phyloP scores from a whole-genome alignment of 179 eudicot genomes.

The Drosera spatulata region DNA sequence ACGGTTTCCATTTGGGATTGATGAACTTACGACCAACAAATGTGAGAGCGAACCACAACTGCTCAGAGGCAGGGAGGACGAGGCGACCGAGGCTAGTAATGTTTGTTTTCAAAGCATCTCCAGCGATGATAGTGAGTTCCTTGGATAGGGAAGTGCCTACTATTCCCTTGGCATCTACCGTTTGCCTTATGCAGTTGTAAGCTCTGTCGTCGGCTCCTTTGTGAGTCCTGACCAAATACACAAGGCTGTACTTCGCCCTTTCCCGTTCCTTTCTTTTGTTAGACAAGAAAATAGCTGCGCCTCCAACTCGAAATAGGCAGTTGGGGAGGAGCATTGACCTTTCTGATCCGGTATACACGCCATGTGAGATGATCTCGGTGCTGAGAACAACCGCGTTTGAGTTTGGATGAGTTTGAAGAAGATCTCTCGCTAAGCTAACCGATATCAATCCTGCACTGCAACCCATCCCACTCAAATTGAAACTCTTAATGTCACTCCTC shows the following conservation, averaged over 20 bases:
- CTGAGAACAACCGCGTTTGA: too few relatives aligned
- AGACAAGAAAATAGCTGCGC: constrained; percentile 37
- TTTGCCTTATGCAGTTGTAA: constrained; percentile 44
- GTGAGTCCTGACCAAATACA: constrained; percentile 42
- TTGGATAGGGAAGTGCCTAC: constrained; percentile 25
- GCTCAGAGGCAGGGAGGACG: constrained; percentile 66
- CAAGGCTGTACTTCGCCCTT: constrained; percentile 28
- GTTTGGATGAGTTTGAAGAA: too few relatives aligned
- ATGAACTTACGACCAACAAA: constrained; percentile 54
- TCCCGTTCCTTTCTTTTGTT: constrained; percentile 37
- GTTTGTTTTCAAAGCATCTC: constrained; percentile 67
- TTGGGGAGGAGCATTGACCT: too few relatives aligned
- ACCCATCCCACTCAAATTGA: too few relatives aligned
- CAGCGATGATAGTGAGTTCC: constrained; percentile 38
- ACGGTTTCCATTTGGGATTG: constrained; percentile 66
- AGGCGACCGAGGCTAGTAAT: constrained; percentile 60
- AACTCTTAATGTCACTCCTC: constrained; percentile 24
- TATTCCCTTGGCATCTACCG: constrained; percentile 47
- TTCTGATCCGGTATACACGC: too few relatives aligned
- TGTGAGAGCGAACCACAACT: constrained; percentile 45
- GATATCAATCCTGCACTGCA: too few relatives aligned
- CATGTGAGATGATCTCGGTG: too few relatives aligned
- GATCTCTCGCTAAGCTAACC: too few relatives aligned
- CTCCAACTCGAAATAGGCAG: too few relatives aligned
- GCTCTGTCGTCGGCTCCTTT: constrained; percentile 60